phyloP scores from a whole-genome alignment of 2,329 filamentous ascomycete species.

The Talaromyces islandicus region DNA sequence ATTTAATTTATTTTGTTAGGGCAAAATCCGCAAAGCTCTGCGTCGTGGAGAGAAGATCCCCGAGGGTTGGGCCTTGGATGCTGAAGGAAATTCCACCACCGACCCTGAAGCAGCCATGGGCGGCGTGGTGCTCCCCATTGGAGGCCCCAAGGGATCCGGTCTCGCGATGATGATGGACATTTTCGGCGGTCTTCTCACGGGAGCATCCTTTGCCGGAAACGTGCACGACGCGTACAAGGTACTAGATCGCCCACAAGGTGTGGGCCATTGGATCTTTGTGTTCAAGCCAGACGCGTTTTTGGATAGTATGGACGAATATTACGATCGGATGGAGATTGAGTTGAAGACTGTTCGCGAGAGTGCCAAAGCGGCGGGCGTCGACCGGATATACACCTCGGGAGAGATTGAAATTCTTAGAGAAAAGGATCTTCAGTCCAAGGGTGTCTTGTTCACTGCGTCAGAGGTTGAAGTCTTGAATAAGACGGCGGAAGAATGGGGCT shows the following conservation, averaged over 20 bases:
- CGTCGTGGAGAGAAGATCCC: slow-evolving; percentile 19
- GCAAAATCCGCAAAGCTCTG: slow-evolving; percentile 19
- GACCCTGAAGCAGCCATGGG: slow-evolving; percentile 16
- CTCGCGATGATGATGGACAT: slow-evolving; percentile 12
- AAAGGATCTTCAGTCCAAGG: background rate
- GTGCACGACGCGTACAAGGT: slow-evolving; percentile 3
- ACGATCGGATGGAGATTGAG: background rate
- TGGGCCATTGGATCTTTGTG: slow-evolving; percentile 1
- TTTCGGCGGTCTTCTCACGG: slow-evolving; percentile 2
- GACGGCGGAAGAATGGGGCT: background rate
- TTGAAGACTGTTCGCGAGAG: background rate
- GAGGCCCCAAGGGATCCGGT: slow-evolving; percentile 13
- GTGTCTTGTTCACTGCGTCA: background rate
- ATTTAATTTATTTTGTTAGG: background rate
- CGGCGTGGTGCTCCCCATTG: slow-evolving; percentile 16
- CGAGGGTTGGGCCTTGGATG: slow-evolving; percentile 17
- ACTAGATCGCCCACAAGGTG: background rate
- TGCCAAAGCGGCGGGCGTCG: background rate
- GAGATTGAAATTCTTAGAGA: background rate
- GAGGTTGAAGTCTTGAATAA: background rate
- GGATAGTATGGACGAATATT: background rate
- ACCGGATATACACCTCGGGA: background rate
- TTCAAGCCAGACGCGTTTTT: slow-evolving; percentile 1
- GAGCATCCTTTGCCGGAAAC: slow-evolving; percentile 1
- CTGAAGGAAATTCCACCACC: slow-evolving; percentile 15